phyloP scores from a whole-genome alignment of 768 basidiomycete genomes.

The Neoboletus subvelutipes region DNA sequence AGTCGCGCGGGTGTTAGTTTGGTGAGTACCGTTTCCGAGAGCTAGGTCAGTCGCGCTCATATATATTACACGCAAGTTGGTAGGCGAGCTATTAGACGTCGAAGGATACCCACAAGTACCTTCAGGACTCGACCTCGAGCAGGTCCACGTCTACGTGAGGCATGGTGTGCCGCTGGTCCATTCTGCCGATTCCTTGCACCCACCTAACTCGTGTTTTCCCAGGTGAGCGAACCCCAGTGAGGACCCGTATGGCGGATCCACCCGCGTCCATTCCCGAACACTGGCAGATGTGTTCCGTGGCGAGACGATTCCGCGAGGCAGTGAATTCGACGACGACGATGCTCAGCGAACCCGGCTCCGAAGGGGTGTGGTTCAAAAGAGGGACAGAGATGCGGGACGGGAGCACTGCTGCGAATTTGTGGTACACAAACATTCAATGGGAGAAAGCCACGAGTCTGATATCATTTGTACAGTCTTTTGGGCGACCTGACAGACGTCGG shows the following conservation, averaged over 20 bases:
- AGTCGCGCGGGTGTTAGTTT: slow-evolving; percentile 3
- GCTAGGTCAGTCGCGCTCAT: background rate
- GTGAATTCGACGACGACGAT: slow-evolving; percentile 32
- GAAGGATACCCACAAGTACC: slow-evolving; percentile 62
- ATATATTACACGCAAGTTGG: slow-evolving; percentile 16
- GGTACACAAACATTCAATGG: slow-evolving; percentile 42
- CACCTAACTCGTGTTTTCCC: background rate
- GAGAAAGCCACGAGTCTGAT: background rate
- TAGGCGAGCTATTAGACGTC: slow-evolving; percentile 54
- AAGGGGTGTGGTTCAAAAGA: slow-evolving; percentile 40
- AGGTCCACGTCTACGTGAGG: slow-evolving; percentile 73
- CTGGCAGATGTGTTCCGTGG: slow-evolving; percentile 65
- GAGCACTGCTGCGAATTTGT: slow-evolving; percentile 52
- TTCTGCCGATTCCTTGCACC: background rate
- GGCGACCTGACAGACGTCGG: slow-evolving; percentile 56
- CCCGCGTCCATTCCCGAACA: slow-evolving; percentile 66
- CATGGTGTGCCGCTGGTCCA: slow-evolving; percentile 52
- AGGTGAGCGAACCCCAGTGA: slow-evolving; percentile 83
- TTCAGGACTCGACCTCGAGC: slow-evolving; percentile 53
- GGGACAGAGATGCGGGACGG: slow-evolving; percentile 62
- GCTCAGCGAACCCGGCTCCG: slow-evolving; percentile 10
- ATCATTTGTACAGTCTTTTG: slow-evolving; percentile 47
- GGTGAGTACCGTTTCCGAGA: slow-evolving; percentile 8
- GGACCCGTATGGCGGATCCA: slow-evolving; percentile 55
- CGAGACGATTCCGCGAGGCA: slow-evolving; percentile 48